Percentiles rank a stretch among this genome's conserved stretches.
phyloP scores from a whole-genome alignment of 306 rosid species.

The Sindora glabra region DNA sequence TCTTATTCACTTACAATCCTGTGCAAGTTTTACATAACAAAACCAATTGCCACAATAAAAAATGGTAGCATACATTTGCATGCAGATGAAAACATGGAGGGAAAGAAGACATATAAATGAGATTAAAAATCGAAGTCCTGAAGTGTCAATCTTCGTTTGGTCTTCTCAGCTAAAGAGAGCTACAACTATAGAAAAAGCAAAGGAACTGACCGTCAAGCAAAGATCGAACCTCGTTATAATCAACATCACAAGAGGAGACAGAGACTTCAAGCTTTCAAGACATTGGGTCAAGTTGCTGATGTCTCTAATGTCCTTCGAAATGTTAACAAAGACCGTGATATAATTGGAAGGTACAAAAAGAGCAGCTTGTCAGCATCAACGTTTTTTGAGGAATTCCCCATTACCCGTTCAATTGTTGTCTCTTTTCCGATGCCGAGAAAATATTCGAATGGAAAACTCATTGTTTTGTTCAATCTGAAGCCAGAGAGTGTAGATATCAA shows the following conservation, averaged over 20 bases:
- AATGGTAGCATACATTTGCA: background rate
- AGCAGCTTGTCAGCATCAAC: conserved; percentile 34
- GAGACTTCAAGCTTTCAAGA: conserved; percentile 26
- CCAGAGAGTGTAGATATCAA: too few species aligned
- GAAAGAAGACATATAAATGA: too few species aligned
- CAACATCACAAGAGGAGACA: conserved; percentile 45
- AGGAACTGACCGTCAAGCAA: conserved; percentile 45
- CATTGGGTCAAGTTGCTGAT: conserved; percentile 28
- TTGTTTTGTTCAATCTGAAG: too few species aligned
- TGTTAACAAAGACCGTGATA: conserved; percentile 35
- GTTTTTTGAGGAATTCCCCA: conserved; percentile 40
- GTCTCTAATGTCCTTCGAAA: conserved; percentile 42
- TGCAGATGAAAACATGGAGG: background rate
- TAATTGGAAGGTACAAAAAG: too few species aligned
- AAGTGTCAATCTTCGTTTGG: background rate
- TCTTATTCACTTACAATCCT: background rate
- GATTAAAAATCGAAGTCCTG: too few species aligned
- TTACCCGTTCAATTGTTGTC: background rate
- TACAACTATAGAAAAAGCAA: background rate
- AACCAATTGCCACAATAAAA: background rate
- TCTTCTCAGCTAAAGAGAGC: background rate
- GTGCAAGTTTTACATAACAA: background rate
- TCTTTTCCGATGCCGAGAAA: background rate
- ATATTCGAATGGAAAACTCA: background rate
- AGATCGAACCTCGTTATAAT: conserved; percentile 30